Percentiles rank a stretch among this genome's conserved stretches.
Conservation (phyloP, 306 rosid species). For the Ormosia emarginata region DNA sequence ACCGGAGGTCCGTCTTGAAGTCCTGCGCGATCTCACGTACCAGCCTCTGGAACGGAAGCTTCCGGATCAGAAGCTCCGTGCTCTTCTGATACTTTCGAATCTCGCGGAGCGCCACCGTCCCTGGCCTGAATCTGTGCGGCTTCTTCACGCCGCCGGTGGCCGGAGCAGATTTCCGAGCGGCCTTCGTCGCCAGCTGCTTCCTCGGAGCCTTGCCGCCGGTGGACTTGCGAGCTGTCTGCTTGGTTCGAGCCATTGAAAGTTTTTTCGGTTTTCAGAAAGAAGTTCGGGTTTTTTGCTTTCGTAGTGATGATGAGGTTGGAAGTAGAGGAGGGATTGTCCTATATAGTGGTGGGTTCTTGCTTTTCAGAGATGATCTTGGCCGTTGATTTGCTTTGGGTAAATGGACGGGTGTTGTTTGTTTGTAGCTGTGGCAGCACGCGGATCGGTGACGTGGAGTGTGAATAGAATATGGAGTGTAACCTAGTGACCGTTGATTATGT, state of each 20-base stretch:
- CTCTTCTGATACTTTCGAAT: conserved; percentile 55
- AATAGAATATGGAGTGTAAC: not conserved
- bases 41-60: conserved; percentile 41
- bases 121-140: conserved; percentile 45
- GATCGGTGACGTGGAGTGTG: conserved; percentile 32
- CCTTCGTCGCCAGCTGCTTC: conserved; percentile 45
- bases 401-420: conserved; percentile 19
- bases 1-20: conserved; percentile 47
- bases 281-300: fast-evolving
- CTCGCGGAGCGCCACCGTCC: conserved; percentile 50
- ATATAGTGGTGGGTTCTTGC: not conserved
- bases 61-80: conserved; percentile 40
- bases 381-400: not conserved
- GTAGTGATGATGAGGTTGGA: fast-evolving
- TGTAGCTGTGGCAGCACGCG: not conserved
- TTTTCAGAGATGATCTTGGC: not conserved
- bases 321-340: not conserved
- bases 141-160: conserved; percentile 52
- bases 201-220: conserved; percentile 51
- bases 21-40: conserved; percentile 54
- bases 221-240: conserved; percentile 53
- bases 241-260: conserved; percentile 39
- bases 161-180: conserved; percentile 48
- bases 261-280: too few relatives aligned
- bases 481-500: not conserved